These are phyloP conservation scores for Taiozyma onychis DNA, from an alignment of 1,139 yeast genomes.

Conservation along the genomic window DNA sequence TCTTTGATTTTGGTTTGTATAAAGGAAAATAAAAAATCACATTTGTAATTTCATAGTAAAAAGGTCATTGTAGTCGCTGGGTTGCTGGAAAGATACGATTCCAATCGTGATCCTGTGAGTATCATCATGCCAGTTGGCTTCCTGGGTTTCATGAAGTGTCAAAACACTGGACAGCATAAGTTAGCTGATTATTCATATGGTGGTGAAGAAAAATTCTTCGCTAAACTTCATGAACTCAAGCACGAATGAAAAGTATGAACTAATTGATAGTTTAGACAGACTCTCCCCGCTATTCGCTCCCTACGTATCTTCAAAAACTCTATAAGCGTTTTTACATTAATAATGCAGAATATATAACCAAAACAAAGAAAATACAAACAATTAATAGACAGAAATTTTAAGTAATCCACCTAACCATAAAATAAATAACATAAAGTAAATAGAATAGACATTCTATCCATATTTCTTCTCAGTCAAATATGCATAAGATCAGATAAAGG, in stretches of 20 bases:
- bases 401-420: neutral
- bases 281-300: neutral
- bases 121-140: too few species aligned
- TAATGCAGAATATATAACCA: neutral
- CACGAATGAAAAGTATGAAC: too few species aligned
- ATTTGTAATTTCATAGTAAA: slow-evolving; percentile 16
- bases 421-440: neutral
- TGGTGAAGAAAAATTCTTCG: too few species aligned
- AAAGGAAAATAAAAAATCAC: slow-evolving; percentile 12
- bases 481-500: neutral
- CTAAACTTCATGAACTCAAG: too few species aligned
- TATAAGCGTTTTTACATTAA: neutral
- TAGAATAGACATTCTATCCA: neutral
- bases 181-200: too few species aligned
- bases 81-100: neutral
- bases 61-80: neutral
- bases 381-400: neutral
- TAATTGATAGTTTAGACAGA: neutral
- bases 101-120: too few species aligned
- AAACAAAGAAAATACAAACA: neutral
- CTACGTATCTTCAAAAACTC: neutral
- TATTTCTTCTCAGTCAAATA: neutral
- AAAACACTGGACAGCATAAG: too few species aligned
- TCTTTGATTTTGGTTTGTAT: slow-evolving; percentile 2
- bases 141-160: too few species aligned